Percentiles rank a stretch among this genome's conserved stretches.
Conservation (phyloP, 2,329 filamentous ascomycete genomes). For the Fusarium scirpi region DNA sequence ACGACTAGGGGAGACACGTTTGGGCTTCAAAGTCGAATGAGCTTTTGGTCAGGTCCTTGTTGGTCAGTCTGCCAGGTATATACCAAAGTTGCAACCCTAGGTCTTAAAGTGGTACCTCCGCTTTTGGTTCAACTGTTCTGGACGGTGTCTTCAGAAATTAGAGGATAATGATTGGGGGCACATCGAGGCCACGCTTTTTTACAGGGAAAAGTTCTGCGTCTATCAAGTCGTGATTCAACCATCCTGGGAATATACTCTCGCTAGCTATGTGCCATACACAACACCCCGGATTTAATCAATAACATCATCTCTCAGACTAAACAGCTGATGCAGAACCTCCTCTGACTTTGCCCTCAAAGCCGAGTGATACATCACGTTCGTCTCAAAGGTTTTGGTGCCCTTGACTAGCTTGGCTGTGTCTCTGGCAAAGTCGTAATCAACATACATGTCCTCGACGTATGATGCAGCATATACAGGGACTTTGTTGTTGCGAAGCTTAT, state of each 20-base stretch:
- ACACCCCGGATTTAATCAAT: conserved; percentile 60
- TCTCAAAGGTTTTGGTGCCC: conserved; percentile 83
- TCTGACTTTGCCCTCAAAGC: conserved; percentile 79
- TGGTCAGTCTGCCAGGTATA: background rate
- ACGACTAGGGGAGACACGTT: background rate
- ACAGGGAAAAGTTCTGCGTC: conserved; percentile 2
- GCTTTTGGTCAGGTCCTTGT: background rate
- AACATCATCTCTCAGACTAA: conserved; percentile 78
- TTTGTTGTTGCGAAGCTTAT: conserved; percentile 78
- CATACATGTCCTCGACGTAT: conserved; percentile 92
- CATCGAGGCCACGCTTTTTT: background rate
- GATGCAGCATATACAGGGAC: conserved; percentile 89
- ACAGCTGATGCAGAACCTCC: conserved; percentile 81
- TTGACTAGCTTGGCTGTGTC: conserved; percentile 81
- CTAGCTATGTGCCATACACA: background rate
- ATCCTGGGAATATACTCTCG: background rate
- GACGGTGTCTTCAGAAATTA: background rate
- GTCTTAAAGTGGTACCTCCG: no score
- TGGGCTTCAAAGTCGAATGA: background rate
- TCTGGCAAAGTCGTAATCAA: conserved; percentile 79
- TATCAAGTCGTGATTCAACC: conserved; percentile 10
- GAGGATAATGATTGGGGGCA: background rate
- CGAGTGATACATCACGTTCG: conserved; percentile 89
- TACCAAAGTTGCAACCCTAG: background rate
- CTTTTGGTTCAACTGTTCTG: no score